A percentile compares a stretch with the other conserved stretches of the same genome.
Evolutionary conservation across 331 rosid species (phyloP).

Genomic region (Pyracantha coccinea): DNA sequence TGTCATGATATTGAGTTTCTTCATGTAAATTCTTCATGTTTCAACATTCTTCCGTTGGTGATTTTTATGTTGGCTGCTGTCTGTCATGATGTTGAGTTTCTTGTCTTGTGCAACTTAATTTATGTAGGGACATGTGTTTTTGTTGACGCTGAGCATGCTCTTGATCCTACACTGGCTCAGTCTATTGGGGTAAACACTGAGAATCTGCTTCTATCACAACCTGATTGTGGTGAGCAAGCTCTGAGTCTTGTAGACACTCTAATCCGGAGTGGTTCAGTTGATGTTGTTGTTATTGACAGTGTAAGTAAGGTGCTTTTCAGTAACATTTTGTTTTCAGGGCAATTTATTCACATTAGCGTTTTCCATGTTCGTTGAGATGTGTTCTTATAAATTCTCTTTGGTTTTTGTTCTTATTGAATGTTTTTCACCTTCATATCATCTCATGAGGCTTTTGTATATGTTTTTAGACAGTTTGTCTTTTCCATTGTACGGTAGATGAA

Average conservation of each 20-base stretch:
- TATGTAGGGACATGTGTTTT: slow-evolving; percentile 69
- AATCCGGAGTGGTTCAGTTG: slow-evolving; percentile 85
- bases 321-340: not conserved
- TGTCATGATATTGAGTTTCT: no score
- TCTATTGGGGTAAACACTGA: slow-evolving; percentile 73
- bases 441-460: not conserved
- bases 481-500: not conserved
- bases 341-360: not conserved
- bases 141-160: slow-evolving; percentile 94
- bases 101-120: slow-evolving; percentile 13
- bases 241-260: slow-evolving; percentile 85
- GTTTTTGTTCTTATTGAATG: not conserved
- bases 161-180: slow-evolving; percentile 71
- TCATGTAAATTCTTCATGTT: not conserved
- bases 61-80: not conserved
- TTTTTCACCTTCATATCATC: not conserved
- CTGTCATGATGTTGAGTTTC: not conserved
- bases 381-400: not conserved
- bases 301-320: slow-evolving; percentile 40
- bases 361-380: not conserved
- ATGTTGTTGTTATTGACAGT: slow-evolving; percentile 93
- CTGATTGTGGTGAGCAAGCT: slow-evolving; percentile 90
- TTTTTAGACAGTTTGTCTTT: not conserved
- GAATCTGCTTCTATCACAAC: slow-evolving; percentile 82
- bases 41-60: not conserved